Percentiles rank a stretch among this genome's conserved stretches.
Evolutionary conservation across 306 rosid species (phyloP).

Genomic region (Benincasa hispida): DNA sequence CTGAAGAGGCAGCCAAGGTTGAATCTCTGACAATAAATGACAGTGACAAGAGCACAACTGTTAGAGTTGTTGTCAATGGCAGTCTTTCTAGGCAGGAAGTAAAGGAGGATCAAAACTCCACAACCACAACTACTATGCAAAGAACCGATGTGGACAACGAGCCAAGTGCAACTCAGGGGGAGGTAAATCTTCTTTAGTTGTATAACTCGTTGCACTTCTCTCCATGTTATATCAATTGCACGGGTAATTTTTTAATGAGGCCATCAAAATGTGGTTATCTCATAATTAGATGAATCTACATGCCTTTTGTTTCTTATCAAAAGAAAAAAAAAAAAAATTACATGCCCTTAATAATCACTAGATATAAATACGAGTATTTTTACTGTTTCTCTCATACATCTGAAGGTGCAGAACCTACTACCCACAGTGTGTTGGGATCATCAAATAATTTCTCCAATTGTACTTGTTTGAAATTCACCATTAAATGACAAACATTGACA

Average conservation of each 20-base stretch:
- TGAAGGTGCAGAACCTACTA: not conserved
- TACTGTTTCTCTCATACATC: not conserved
- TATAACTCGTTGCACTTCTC: not conserved
- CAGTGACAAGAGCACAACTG: slow-evolving; percentile 20
- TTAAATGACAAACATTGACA: not conserved
- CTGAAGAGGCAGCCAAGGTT: slow-evolving; percentile 39
- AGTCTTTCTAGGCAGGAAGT: slow-evolving; percentile 21
- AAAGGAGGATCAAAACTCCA: slow-evolving; percentile 27
- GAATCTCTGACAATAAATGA: slow-evolving; percentile 25
- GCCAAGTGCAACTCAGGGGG: not conserved
- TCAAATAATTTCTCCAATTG: not conserved
- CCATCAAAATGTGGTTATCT: not conserved
- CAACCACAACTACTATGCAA: slow-evolving; percentile 21
- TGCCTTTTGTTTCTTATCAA: too few species aligned
- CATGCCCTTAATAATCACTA: not conserved
- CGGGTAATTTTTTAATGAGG: too few species aligned
- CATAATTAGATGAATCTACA: too few species aligned
- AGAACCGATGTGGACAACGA: slow-evolving; percentile 17
- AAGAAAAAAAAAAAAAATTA: too few species aligned
- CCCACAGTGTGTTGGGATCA: too few species aligned
- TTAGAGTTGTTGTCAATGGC: slow-evolving; percentile 49
- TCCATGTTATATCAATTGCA: not conserved
- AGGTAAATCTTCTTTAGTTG: not conserved
- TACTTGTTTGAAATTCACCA: not conserved
- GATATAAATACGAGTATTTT: not conserved